Base-by-base conservation (phyloP, 2,329 filamentous ascomycete genomes). In the Aspergillus neotritici region DNA sequence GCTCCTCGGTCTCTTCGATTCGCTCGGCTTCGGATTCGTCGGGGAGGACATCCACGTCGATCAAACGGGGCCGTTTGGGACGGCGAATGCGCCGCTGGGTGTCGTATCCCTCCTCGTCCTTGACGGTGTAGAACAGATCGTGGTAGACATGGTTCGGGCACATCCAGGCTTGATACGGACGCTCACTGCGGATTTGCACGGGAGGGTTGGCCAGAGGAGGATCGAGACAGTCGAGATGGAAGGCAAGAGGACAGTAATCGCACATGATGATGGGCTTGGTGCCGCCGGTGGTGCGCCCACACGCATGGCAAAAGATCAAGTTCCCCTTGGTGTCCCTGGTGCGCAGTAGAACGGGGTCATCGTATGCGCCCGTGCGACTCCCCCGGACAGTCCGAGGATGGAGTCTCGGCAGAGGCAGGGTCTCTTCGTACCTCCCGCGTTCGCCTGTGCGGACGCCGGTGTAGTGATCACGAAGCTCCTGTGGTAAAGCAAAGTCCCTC, bases 191-290 rank as follows among this genome's bases (percentile, higher is more conserved):
- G 34, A 62, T 64, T 46, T 72, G 69, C 41, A 82, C 77, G 9
- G 90, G 90, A 31, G 88, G 86, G 43, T 86, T 81, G 29, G 89
- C 82, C 59, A 90, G 70, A 29, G 91, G 90, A 21, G 88, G 87
- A 60, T 94, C 83, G 12, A 94, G 72, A 67, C 93, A 98, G 66
- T 97, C 91, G 40, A 95, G 74, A 69, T 98, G 93, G 86, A 90
- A 98, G 60, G 83, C 78, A 29, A 87, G 76, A 10, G 79, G 75
- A 67, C 91, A 98, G 57, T 78, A 80, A 65, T 89, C 89, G 71
- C 91, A 98, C 35, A 85, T 82, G 53, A 96, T 84, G 56, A 97
- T 89, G 53, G 84, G 79, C 17, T 85, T 80, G 55, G 76, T 76
- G 50, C 71, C 70, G 41, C 78, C 71, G 35, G 83, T 79, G 21